phyloP scores from a whole-genome alignment of 2,329 filamentous ascomycete genomes.

The Colletotrichum somersetense region DNA sequence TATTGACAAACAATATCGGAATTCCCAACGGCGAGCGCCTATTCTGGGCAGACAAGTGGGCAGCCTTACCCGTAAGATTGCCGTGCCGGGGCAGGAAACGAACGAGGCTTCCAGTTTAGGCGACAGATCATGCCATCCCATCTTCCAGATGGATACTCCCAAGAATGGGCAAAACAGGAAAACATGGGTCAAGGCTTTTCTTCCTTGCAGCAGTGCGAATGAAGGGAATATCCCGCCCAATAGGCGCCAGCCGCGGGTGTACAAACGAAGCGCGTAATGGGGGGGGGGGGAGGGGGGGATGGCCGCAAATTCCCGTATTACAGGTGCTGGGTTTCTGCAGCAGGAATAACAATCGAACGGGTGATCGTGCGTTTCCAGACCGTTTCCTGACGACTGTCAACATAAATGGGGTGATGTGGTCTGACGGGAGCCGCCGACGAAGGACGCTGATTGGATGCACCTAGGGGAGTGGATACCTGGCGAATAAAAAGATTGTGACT shows the following conservation, averaged over 20 bases:
- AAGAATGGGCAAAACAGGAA: neutral
- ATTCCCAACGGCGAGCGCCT: conserved; percentile 39
- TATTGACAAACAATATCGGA: conserved; percentile 26
- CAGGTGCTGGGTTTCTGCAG: neutral
- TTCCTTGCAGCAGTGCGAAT: conserved; percentile 28
- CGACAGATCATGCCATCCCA: conserved; percentile 40
- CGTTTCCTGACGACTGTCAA: conserved; percentile 37
- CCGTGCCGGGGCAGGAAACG: conserved; percentile 36
- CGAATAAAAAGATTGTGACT: conserved; percentile 39
- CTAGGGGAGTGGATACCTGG: conserved; percentile 30
- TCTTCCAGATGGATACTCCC: conserved; percentile 28
- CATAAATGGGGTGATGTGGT: conserved; percentile 43
- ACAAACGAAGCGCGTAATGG: conserved; percentile 13
- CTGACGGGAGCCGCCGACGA: conserved; percentile 39
- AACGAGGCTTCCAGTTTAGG: conserved; percentile 32
- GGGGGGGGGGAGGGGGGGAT: neutral
- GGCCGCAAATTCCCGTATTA: conserved; percentile 5
- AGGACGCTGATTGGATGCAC: conserved; percentile 31
- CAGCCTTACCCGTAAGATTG: conserved; percentile 41
- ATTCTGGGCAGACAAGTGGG: conserved; percentile 42
- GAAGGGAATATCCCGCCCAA: conserved; percentile 30
- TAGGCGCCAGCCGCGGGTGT: conserved; percentile 36
- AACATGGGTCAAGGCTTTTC: conserved; percentile 23
- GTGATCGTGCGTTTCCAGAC: conserved; percentile 37
- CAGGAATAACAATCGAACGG: conserved; percentile 20